These are phyloP conservation scores for Didymella keratinophila DNA, from an alignment of 2,329 filamentous ascomycete genomes.

Conservation along the genomic window DNA sequence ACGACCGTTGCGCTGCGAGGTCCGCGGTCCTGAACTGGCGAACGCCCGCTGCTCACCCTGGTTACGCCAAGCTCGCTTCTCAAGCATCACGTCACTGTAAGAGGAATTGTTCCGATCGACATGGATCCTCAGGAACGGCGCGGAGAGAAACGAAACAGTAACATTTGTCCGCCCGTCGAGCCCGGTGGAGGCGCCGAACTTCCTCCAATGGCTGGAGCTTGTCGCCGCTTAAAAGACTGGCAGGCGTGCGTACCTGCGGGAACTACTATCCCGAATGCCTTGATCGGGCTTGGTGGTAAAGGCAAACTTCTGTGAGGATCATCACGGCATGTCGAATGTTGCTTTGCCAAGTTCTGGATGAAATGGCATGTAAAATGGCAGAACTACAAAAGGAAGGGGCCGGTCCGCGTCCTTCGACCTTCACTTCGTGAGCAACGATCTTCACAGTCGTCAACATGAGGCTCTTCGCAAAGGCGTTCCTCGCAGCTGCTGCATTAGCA, in stretches of 20 bases:
- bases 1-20: constrained; percentile 11
- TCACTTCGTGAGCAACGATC: constrained; percentile 21
- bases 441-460: constrained; percentile 32
- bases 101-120: constrained; percentile 20
- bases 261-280: constrained; percentile 16
- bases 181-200: constrained; percentile 20
- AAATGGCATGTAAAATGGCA: constrained; percentile 3
- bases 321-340: constrained; percentile 10
- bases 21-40: constrained; percentile 6
- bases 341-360: constrained; percentile 17
- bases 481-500: constrained; percentile 33
- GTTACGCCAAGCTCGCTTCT: constrained; percentile 6
- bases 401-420: constrained; percentile 4
- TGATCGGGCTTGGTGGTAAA: constrained; percentile 13
- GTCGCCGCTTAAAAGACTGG: constrained; percentile 6
- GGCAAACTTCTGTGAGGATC: constrained; percentile 16
- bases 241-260: constrained; percentile 9
- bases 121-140: constrained; percentile 19
- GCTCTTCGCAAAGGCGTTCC: constrained; percentile 27
- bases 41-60: constrained; percentile 3
- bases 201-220: constrained; percentile 35
- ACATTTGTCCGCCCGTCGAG: constrained; percentile 29
- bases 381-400: constrained; percentile 15
- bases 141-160: constrained; percentile 12
- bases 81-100: constrained; percentile 18